Conservation (phyloP, 441 rosid species). For the Eutrema salsugineum region DNA sequence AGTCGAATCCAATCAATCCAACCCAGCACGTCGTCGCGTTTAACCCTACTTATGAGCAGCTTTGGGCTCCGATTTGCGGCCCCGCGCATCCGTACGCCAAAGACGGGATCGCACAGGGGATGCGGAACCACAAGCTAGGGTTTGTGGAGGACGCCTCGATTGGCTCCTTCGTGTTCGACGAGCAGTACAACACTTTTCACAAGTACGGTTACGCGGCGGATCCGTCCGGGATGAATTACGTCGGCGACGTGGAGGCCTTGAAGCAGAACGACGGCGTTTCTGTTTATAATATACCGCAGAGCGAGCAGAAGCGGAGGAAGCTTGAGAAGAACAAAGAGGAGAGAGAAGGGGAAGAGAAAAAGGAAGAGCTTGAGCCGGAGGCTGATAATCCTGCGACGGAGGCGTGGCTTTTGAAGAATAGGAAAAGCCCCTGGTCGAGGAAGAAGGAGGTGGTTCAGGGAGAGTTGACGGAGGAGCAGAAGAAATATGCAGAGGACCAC, state of each 20-base stretch:
- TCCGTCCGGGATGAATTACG: conserved; percentile 74
- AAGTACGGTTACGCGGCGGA: conserved; percentile 89
- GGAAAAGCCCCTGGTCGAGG: conserved; percentile 96
- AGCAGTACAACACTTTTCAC: conserved; percentile 92
- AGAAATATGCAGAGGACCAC: conserved; percentile 93
- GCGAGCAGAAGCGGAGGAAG: conserved; percentile 78
- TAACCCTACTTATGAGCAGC: conserved; percentile 92
- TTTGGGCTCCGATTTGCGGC: conserved; percentile 91
- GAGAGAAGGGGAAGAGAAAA: conserved; percentile 34
- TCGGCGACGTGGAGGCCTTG: conserved; percentile 80
- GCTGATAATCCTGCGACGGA: conserved; percentile 78
- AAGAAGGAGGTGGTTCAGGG: conserved; percentile 82
- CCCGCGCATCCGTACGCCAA: conserved; percentile 94
- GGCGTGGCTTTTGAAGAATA: conserved; percentile 74
- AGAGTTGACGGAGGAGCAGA: conserved; percentile 96
- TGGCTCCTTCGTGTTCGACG: conserved; percentile 83
- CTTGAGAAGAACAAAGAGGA: conserved; percentile 57
- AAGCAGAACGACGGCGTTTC: conserved; percentile 66
- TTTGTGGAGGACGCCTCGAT: conserved; percentile 93
- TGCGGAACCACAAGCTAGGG: conserved; percentile 97
- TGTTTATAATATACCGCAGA: conserved; percentile 79
- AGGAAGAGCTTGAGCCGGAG: conserved; percentile 46
- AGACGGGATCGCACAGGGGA: conserved; percentile 94
- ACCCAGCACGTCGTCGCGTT: conserved; percentile 67
- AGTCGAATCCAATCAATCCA: conserved; percentile 77